Evolutionary conservation across 768 basidiomycete species (phyloP).

Genomic region (Termitomyces sp.): DNA sequence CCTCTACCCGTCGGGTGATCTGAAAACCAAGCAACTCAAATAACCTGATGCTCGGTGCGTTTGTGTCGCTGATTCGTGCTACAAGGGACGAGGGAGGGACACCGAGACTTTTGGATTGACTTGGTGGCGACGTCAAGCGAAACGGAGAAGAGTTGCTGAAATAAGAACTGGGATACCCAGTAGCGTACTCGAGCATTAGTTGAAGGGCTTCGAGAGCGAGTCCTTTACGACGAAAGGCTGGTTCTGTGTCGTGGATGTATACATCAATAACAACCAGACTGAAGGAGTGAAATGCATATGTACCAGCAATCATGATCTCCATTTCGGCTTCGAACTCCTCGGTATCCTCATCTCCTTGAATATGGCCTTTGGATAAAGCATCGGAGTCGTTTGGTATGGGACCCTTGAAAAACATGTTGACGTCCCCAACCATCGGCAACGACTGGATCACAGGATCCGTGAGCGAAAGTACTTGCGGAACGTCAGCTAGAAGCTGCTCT

Average conservation of each 20-base stretch:
- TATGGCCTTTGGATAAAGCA: conserved; percentile 10
- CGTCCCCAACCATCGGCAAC: conserved; percentile 84
- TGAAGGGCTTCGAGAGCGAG: conserved; percentile 59
- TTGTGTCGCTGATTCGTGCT: conserved; percentile 67
- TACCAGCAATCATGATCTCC: conserved; percentile 93
- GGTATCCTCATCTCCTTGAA: conserved; percentile 27
- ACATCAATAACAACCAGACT: background rate
- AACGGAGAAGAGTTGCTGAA: conserved; percentile 5
- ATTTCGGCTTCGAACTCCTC: conserved; percentile 70
- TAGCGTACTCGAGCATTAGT: conserved; percentile 68
- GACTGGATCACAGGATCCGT: conserved; percentile 29
- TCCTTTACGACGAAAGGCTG: conserved; percentile 65
- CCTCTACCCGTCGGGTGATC: conserved; percentile 61
- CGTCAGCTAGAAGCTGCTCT: background rate
- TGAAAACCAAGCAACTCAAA: conserved; percentile 78
- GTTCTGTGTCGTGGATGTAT: conserved; percentile 38
- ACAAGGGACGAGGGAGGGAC: conserved; percentile 50
- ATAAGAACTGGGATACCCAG: conserved; percentile 34
- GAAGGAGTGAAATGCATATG: conserved; percentile 8
- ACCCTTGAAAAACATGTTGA: conserved; percentile 84
- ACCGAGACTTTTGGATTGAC: conserved; percentile 31
- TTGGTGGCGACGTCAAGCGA: conserved; percentile 2
- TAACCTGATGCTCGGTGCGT: conserved; percentile 64
- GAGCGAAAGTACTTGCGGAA: conserved; percentile 19
- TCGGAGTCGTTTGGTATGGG: conserved; percentile 17